These are phyloP conservation scores for Botrytis tulipae DNA, from an alignment of 2,329 filamentous ascomycete genomes.

Conservation along the genomic window DNA sequence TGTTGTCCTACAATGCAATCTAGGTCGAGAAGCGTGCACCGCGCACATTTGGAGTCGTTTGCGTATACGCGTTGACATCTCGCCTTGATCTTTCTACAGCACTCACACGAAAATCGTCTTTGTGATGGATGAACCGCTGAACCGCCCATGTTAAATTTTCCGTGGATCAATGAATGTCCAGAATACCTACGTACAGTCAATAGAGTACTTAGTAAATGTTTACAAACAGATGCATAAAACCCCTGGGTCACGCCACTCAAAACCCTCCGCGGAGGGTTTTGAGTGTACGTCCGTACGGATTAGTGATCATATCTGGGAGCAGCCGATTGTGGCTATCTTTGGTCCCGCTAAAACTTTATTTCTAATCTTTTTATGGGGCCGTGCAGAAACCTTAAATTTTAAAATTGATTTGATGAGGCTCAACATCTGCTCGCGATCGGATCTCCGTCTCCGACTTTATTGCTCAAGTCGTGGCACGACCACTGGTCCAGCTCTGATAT, in stretches of 20 bases:
- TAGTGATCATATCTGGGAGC: not conserved
- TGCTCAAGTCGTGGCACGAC: too few species aligned
- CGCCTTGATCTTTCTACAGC: not conserved
- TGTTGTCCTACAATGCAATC: not conserved
- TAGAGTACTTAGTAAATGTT: not conserved
- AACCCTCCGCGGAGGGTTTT: not conserved
- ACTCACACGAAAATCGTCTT: not conserved
- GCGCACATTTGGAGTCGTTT: not conserved
- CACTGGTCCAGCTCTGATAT: too few species aligned
- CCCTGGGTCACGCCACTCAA: not conserved
- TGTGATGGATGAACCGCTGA: not conserved
- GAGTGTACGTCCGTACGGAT: not conserved
- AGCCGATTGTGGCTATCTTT: not conserved
- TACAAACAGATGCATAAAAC: not conserved
- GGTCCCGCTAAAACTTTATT: not conserved
- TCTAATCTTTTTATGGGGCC: not conserved
- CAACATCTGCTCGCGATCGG: not conserved
- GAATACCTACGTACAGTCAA: not conserved
- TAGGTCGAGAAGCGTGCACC: not conserved
- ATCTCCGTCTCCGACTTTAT: too few species aligned
- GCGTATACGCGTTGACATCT: not conserved
- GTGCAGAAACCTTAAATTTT: not conserved
- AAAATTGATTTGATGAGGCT: not conserved
- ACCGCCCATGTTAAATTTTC: not conserved
- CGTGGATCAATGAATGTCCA: not conserved